Evolutionary conservation across 1,284 basidiomycete species (phyloP).

Genomic region (Gastroboletus turbinatus): DNA sequence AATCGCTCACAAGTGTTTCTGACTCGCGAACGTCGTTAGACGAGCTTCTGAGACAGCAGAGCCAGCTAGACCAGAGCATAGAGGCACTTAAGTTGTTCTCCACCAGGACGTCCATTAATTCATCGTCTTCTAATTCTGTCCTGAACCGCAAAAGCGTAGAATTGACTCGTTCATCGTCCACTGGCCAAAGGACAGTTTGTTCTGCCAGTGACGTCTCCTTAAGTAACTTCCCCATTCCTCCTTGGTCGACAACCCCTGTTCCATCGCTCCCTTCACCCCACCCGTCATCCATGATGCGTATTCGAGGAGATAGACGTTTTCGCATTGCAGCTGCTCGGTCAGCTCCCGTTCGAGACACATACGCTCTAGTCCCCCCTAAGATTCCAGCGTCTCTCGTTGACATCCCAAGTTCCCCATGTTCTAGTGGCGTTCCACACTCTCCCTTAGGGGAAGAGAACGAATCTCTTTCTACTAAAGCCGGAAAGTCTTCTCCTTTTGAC

Average conservation of each 20-base stretch:
- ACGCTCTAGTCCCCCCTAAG: conserved; percentile 1
- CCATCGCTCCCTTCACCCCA: conserved; percentile 18
- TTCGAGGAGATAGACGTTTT: conserved; percentile 22
- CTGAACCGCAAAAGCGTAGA: conserved; percentile 9
- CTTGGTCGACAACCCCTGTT: conserved; percentile 33
- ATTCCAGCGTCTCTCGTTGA: conserved; percentile 11
- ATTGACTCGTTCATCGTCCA: conserved; percentile 28
- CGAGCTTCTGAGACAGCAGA: conserved; percentile 58
- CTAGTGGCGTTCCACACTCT: conserved; percentile 29
- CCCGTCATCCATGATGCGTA: conserved; percentile 18
- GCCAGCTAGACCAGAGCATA: conserved; percentile 64
- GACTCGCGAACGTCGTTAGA: conserved; percentile 42
- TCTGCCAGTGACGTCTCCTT: conserved; percentile 67
- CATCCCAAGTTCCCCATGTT: conserved; percentile 16
- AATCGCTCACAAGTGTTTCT: conserved; percentile 7
- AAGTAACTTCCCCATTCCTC: conserved; percentile 68
- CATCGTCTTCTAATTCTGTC: conserved; percentile 5
- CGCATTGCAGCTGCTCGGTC: conserved; percentile 12
- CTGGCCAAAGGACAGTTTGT: conserved; percentile 30
- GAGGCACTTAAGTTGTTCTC: conserved; percentile 55
- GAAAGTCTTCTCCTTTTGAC: conserved; percentile 28
- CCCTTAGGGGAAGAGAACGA: conserved; percentile 34
- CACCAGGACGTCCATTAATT: conserved; percentile 19
- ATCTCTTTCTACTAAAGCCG: conserved; percentile 20
- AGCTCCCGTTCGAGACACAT: conserved; percentile 3